Evolutionary conservation across 768 basidiomycete species (phyloP).

Genomic region (Suillus subaureus): DNA sequence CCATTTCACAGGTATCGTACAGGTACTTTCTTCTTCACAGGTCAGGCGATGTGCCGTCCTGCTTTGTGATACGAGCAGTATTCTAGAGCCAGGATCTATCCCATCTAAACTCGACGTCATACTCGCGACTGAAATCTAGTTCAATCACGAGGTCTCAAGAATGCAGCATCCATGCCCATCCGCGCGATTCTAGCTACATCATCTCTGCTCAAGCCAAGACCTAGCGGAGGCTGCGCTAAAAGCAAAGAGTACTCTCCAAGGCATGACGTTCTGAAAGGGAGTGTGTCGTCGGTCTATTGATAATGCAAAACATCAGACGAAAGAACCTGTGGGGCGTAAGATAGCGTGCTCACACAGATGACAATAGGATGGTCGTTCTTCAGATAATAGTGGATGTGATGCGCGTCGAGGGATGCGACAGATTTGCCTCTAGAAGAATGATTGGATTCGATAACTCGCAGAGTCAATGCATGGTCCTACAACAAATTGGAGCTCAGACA

Average conservation of each 20-base stretch:
- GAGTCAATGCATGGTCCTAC: slow-evolving; percentile 38
- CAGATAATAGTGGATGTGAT: slow-evolving; percentile 74
- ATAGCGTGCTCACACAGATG: slow-evolving; percentile 62
- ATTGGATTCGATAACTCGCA: background rate
- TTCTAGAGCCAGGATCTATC: background rate
- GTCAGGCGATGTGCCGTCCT: background rate
- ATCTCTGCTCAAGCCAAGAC: slow-evolving; percentile 63
- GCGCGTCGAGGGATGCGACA: slow-evolving; percentile 60
- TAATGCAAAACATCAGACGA: background rate
- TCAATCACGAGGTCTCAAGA: background rate
- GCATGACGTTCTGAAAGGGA: slow-evolving; percentile 76
- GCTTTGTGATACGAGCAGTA: background rate
- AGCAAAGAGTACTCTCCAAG: slow-evolving; percentile 80
- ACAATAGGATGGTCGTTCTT: slow-evolving; percentile 64
- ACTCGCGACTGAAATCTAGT: background rate
- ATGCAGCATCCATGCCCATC: slow-evolving; percentile 54
- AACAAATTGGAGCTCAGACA: slow-evolving; percentile 81
- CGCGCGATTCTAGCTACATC: slow-evolving; percentile 59
- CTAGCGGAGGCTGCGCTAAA: slow-evolving; percentile 68
- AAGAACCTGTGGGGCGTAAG: background rate
- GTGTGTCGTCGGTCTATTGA: slow-evolving; percentile 76
- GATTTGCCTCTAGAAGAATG: slow-evolving; percentile 61
- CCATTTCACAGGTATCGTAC: background rate
- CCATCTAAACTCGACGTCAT: background rate
- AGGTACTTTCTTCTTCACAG: background rate